Percentiles rank a stretch among this genome's conserved stretches.
Evolutionary conservation across 805 yeast genomes (phyloP).

Genomic region (Myxozyma monticola): DNA sequence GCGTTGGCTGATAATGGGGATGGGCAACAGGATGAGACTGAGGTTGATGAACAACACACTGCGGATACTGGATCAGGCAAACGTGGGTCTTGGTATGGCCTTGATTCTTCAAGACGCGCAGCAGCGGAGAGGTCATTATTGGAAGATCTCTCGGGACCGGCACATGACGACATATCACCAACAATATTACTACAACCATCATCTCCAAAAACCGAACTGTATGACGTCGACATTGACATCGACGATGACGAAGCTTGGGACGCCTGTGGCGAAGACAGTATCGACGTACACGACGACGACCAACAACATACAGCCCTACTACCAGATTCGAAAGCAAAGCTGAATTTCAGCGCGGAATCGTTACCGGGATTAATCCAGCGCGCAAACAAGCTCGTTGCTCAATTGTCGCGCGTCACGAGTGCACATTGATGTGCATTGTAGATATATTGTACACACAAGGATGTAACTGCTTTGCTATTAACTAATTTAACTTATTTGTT

Average conservation of each 20-base stretch:
- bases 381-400: background rate
- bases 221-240: background rate
- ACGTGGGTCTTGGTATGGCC: background rate
- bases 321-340: background rate
- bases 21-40: background rate
- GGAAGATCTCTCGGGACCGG: background rate
- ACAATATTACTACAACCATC: background rate
- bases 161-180: background rate
- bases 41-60: background rate
- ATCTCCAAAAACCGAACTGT: background rate
- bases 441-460: too few species aligned
- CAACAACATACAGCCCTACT: background rate
- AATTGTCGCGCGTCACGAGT: too few species aligned
- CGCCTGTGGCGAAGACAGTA: background rate
- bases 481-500: too few species aligned
- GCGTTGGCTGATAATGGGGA: conserved; percentile 23
- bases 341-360: conserved; percentile 22
- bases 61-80: background rate
- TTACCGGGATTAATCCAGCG: conserved; percentile 24
- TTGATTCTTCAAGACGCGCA: too few species aligned
- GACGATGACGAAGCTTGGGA: conserved; percentile 15
- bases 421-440: too few species aligned
- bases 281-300: background rate
- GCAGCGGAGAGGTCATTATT: conserved; percentile 2
- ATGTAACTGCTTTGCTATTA: too few species aligned